Conservation (phyloP, 2,329 filamentous ascomycete species). For the Aspergillus sp. region DNA sequence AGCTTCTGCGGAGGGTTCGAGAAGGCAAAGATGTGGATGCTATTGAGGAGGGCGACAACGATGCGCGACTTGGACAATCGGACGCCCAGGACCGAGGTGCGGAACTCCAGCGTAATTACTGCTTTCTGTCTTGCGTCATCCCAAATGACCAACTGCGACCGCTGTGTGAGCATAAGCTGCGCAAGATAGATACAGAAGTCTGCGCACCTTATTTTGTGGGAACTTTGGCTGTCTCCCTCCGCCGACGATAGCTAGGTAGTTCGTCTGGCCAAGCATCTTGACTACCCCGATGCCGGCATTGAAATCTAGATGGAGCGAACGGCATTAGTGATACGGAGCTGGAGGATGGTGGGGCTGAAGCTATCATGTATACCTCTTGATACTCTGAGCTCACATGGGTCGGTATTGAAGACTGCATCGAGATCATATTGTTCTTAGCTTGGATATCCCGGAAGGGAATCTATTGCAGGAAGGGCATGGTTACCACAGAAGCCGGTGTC, state of each 20-base stretch:
- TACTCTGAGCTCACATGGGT: slow-evolving; percentile 70
- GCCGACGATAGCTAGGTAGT: slow-evolving; percentile 86
- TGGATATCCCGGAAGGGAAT: slow-evolving; percentile 7
- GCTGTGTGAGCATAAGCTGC: neutral
- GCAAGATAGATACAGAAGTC: neutral
- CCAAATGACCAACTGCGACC: slow-evolving; percentile 72
- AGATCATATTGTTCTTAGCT: slow-evolving; percentile 21
- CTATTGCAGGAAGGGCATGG: slow-evolving; percentile 14
- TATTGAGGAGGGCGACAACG: slow-evolving; percentile 78
- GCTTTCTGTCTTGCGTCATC: slow-evolving; percentile 79
- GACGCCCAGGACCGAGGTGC: slow-evolving; percentile 77
- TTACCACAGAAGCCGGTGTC: slow-evolving; percentile 81
- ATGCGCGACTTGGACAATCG: slow-evolving; percentile 75
- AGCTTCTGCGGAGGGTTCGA: slow-evolving; percentile 69
- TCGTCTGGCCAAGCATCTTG: slow-evolving; percentile 83
- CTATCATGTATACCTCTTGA: slow-evolving; percentile 51
- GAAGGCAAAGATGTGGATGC: slow-evolving; percentile 78
- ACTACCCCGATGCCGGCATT: slow-evolving; percentile 79
- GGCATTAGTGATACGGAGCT: neutral
- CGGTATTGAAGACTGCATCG: slow-evolving; percentile 67
- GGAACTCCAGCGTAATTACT: slow-evolving; percentile 74
- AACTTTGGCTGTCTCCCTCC: slow-evolving; percentile 84
- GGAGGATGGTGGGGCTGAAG: neutral
- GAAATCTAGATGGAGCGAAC: slow-evolving; percentile 57
- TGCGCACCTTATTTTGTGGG: slow-evolving; percentile 74